phyloP scores from a whole-genome alignment of 345 rosid species.

The Hibiscus syriacus region DNA sequence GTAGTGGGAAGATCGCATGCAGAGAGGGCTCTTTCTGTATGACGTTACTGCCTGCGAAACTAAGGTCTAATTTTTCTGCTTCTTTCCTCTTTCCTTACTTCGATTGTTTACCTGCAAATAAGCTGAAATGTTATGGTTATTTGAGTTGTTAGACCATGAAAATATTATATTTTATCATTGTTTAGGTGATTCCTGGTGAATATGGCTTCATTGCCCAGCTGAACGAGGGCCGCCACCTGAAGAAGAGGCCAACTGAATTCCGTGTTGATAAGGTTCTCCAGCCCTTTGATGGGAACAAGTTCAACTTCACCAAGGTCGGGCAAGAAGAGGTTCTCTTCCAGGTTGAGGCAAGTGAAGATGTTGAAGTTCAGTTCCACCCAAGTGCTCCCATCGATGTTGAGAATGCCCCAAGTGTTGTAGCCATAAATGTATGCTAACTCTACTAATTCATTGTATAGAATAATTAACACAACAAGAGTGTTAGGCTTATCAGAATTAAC shows the following conservation, averaged over 20 bases:
- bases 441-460: neutral
- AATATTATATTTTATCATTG: conserved; percentile 6
- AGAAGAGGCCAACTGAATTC: conserved; percentile 96
- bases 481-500: neutral
- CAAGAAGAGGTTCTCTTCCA: conserved; percentile 96
- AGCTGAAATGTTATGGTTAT: neutral
- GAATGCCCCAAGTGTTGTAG: conserved; percentile 82
- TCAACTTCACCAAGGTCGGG: conserved; percentile 89
- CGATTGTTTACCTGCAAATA: neutral
- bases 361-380: conserved; percentile 51
- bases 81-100: conserved; percentile 1
- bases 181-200: conserved; percentile 80
- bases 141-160: conserved; percentile 1
- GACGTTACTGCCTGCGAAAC: conserved; percentile 96
- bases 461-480: neutral
- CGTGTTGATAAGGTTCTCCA: conserved; percentile 89
- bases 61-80: conserved; percentile 38
- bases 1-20: conserved; percentile 94
- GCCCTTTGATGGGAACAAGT: conserved; percentile 85
- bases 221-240: conserved; percentile 91
- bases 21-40: conserved; percentile 87
- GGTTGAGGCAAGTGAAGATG: conserved; percentile 75
- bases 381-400: conserved; percentile 55
- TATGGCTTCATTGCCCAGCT: conserved; percentile 90
- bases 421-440: conserved; percentile 59